A percentile compares a stretch with the other conserved stretches of the same genome.
phyloP scores from a whole-genome alignment of 768 basidiomycete species.

The Crepidotus variabilis region DNA sequence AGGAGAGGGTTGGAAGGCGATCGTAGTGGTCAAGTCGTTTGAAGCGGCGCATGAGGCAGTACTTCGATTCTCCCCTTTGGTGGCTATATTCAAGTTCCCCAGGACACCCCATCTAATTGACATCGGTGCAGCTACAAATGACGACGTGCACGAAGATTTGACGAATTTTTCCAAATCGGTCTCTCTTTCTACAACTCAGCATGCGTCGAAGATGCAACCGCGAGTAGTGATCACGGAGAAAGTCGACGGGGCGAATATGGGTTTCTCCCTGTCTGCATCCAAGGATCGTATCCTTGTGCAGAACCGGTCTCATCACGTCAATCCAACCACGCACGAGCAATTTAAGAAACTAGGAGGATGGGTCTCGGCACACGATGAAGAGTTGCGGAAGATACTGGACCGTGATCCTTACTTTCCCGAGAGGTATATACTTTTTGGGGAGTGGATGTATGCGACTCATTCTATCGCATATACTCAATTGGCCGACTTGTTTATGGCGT shows the following conservation, averaged over 20 bases:
- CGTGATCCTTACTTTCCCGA: slow-evolving; percentile 50
- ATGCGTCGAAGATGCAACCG: background rate
- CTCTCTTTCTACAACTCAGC: slow-evolving; percentile 24
- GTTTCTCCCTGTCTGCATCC: slow-evolving; percentile 51
- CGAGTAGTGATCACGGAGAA: slow-evolving; percentile 52
- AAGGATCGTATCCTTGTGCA: slow-evolving; percentile 46
- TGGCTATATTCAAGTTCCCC: slow-evolving; percentile 52
- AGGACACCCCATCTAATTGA: slow-evolving; percentile 58
- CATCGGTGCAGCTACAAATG: slow-evolving; percentile 50
- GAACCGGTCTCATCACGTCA: slow-evolving; percentile 61
- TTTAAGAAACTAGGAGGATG: slow-evolving; percentile 56
- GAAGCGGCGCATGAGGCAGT: slow-evolving; percentile 47
- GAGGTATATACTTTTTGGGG: slow-evolving; percentile 58
- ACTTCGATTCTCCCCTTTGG: slow-evolving; percentile 35
- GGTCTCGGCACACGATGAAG: slow-evolving; percentile 46
- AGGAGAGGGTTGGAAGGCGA: slow-evolving; percentile 50
- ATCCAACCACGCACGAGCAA: slow-evolving; percentile 52
- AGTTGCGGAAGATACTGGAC: slow-evolving; percentile 38
- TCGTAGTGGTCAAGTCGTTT: slow-evolving; percentile 47
- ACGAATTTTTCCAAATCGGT: slow-evolving; percentile 7
- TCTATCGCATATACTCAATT: slow-evolving; percentile 54
- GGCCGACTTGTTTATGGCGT: slow-evolving; percentile 55
- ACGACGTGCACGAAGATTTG: slow-evolving; percentile 42
- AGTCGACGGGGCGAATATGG: slow-evolving; percentile 67
- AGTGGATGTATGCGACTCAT: slow-evolving; percentile 62